These are phyloP conservation scores for Neonothopanus nambi DNA, from an alignment of 1,284 basidiomycete species.

Conservation along the genomic window DNA sequence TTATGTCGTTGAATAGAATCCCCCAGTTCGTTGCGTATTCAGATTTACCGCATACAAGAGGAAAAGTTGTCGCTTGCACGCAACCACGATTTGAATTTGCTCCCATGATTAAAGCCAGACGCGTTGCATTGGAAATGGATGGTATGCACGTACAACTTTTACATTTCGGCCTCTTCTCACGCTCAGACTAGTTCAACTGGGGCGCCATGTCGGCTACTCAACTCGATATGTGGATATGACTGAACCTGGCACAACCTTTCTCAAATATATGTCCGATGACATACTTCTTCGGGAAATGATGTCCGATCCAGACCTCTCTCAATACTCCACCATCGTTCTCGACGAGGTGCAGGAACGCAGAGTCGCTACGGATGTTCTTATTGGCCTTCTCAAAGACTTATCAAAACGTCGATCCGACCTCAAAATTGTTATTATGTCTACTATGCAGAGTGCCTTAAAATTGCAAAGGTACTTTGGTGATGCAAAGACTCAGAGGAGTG, in stretches of 20 bases:
- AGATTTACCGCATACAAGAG: slow-evolving; percentile 86
- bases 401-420: slow-evolving; percentile 84
- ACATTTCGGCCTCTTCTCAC: not conserved
- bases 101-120: slow-evolving; percentile 97
- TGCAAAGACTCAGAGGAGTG: slow-evolving; percentile 40
- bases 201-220: slow-evolving; percentile 95
- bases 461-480: slow-evolving; percentile 95
- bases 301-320: slow-evolving; percentile 87
- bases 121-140: slow-evolving; percentile 99
- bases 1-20: slow-evolving; percentile 50
- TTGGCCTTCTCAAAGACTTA: slow-evolving; percentile 85
- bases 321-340: slow-evolving; percentile 98
- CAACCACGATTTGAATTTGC: slow-evolving; percentile 97
- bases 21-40: slow-evolving; percentile 96
- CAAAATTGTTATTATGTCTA: slow-evolving; percentile 98
- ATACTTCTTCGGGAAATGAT: slow-evolving; percentile 97
- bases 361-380: slow-evolving; percentile 96
- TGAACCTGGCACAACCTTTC: slow-evolving; percentile 84
- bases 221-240: slow-evolving; percentile 99
- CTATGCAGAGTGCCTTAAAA: slow-evolving; percentile 95
- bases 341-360: slow-evolving; percentile 99
- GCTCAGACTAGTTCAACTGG: slow-evolving; percentile 78
- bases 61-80: slow-evolving; percentile 94
- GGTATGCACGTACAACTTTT: slow-evolving; percentile 45
- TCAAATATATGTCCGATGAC: slow-evolving; percentile 99